Base-by-base conservation (phyloP, 495 filamentous ascomycete species). In the Apodospora peruviana region DNA sequence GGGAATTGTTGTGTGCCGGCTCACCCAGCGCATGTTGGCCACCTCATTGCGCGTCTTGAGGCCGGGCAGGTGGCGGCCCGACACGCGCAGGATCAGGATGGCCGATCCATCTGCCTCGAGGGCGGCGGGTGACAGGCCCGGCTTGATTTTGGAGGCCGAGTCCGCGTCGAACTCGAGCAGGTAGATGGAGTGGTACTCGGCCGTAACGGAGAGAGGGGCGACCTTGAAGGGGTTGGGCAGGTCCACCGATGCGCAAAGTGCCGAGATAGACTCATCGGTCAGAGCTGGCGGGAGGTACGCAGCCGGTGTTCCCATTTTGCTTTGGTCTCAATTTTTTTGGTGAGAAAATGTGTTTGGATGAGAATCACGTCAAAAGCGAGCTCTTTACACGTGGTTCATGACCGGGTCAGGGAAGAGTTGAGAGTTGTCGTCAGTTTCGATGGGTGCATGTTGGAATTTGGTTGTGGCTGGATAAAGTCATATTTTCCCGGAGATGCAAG, bases 11-110 rank as follows among this genome's bases (percentile, higher is more conserved):
- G 64, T 66, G 32, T 64, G 55, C 20, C 50, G 10, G 14, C 22
- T 11, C 16, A 71, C 36, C 59, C 58, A 71, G 10, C 34, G 43
- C 62, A 71, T 66, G 4, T 62, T 53, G 10, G 50, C 66, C 1
- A 64, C 58, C 35, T 71, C 66, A 32, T 69, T 71, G 11, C 12
- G 25, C 2, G 65, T 69, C 47, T 69, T 69, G 48, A 68, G 63
- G 2, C 39, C n/a, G 2, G 66, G 66, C 2, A 65, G 24, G 19
- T 69, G 65, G 7, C 49, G 42, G 2, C 62, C 62, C 9, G 68
- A 60, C 5, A 69, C 56, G 16, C 68, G 59, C 9, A 71, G 65
- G 16, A 71, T 51, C 2, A 71, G 55, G 1, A 32, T 14, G 7
- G 27, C 27, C 14, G 27, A 32, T 32, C 27, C 27, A 32, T 29